phyloP scores from a whole-genome alignment of 1,284 basidiomycete species.

The Volvariella volvacea region DNA sequence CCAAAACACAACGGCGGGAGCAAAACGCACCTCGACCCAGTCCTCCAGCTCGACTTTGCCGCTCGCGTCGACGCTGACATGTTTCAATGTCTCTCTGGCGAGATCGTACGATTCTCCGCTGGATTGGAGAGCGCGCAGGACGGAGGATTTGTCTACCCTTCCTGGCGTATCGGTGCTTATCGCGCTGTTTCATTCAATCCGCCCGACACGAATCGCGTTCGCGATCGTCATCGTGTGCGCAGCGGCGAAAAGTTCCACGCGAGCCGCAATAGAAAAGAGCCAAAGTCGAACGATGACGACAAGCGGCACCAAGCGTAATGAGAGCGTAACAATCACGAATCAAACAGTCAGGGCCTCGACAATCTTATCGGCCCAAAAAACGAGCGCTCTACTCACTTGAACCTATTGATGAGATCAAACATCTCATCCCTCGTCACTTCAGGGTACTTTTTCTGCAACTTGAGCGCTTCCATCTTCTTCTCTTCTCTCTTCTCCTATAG shows the following conservation, averaged over 20 bases:
- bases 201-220: not conserved
- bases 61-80: conserved; percentile 89
- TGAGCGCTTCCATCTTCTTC: conserved; percentile 71
- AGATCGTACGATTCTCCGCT: conserved; percentile 88
- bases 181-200: conserved; percentile 39
- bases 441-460: conserved; percentile 91
- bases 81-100: conserved; percentile 88
- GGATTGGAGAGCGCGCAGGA: conserved; percentile 71
- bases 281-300: not conserved
- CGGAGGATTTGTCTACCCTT: conserved; percentile 75
- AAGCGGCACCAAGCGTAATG: not conserved
- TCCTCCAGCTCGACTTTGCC: conserved; percentile 97
- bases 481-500: not conserved
- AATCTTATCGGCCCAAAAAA: not conserved
- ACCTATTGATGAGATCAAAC: conserved; percentile 86
- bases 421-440: conserved; percentile 90
- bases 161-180: conserved; percentile 85
- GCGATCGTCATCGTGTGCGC: not conserved
- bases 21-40: conserved; percentile 81
- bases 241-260: not conserved
- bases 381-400: conserved; percentile 68
- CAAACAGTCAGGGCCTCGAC: not conserved
- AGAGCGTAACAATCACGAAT: not conserved
- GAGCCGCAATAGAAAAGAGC: conserved; percentile 6
- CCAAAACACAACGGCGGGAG: conserved; percentile 1